Evolutionary conservation across 495 filamentous ascomycete species (phyloP).

Genomic region (Aspergillus ostianus): DNA sequence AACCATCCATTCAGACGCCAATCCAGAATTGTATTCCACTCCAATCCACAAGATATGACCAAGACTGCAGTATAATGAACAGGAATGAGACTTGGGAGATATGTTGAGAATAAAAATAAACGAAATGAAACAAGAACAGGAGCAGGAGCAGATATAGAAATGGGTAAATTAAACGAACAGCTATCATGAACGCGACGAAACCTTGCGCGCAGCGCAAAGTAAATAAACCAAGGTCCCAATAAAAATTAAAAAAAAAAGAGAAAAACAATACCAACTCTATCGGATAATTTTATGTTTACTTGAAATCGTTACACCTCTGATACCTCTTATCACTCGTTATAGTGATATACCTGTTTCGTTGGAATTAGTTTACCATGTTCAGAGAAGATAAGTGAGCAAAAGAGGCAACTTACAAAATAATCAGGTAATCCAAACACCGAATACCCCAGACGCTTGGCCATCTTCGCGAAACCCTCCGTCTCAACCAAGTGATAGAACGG

Average conservation of each 20-base stretch:
- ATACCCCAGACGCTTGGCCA: conserved; percentile 88
- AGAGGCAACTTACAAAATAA: conserved; percentile 72
- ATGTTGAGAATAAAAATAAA: background rate
- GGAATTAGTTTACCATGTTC: background rate
- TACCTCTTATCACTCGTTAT: conserved; percentile 66
- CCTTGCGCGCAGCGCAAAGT: background rate
- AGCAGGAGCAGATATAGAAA: background rate
- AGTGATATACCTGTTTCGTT: conserved; percentile 71
- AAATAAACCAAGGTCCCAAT: background rate
- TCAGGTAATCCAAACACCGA: conserved; percentile 82
- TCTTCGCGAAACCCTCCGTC: conserved; percentile 97
- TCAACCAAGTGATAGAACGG: conserved; percentile 95
- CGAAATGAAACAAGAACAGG: too few relatives aligned
- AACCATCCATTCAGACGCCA: background rate
- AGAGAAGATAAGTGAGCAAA: background rate
- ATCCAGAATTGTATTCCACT: background rate
- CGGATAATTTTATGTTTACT: background rate
- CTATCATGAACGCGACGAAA: background rate
- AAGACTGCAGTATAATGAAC: background rate
- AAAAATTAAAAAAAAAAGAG: too few relatives aligned
- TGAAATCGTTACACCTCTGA: background rate
- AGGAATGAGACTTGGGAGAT: background rate
- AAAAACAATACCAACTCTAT: background rate
- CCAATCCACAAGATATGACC: background rate
- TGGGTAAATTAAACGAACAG: background rate